Evolutionary conservation across 768 basidiomycete species (phyloP), one percentile per base, ranked within the genome.

Genomic region (Lactifluus piperatus): DNA sequence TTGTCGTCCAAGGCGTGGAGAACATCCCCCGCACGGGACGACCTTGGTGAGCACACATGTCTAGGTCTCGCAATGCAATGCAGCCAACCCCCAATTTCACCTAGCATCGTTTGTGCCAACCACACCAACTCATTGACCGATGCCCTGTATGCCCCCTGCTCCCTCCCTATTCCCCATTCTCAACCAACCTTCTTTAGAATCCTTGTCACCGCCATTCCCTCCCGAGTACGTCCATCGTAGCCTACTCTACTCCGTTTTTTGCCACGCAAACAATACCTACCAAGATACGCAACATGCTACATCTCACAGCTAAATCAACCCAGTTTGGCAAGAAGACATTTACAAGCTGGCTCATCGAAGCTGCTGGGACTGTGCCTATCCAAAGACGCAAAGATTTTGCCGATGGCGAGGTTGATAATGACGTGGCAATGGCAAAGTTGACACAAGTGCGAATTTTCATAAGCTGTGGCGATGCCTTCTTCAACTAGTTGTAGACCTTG

Each of bases 331-430:
- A 79, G 44, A 80, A 70, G 63, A 94, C 90, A 3, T 91, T 94
- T 70, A 91, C 88, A 8, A 89, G 86, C 62, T 93, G 92, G 91
- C 78, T 94, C 20, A 91, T 94, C 51, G 90, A 93, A 69, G 84
- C 85, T 18, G 87, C 88, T 10, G 93, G 92, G 13, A 92, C 93
- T 1, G 79, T 94, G 2, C 92, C 92, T 1, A 81, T 94, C 45
- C 81, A 85, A 67, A 77, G 92, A 58, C 77, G 81, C 53, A 91
- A 86, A 63, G 92, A 94, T 67, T 80, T 77, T 64, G 62, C 63
- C 0, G 80, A 83, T 48, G 78, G 73, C 3, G 72, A 70, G 14
- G 74, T 73, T 0, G 84, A 94, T 70, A 94, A 94, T 68, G 75
- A 77, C 1, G 74, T 79, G 2, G 81, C 77, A 26, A 89, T 94